Percentiles rank a stretch among this genome's conserved stretches.
phyloP scores from a whole-genome alignment of 106 monocot genomes.

The Triglochin maritima region DNA sequence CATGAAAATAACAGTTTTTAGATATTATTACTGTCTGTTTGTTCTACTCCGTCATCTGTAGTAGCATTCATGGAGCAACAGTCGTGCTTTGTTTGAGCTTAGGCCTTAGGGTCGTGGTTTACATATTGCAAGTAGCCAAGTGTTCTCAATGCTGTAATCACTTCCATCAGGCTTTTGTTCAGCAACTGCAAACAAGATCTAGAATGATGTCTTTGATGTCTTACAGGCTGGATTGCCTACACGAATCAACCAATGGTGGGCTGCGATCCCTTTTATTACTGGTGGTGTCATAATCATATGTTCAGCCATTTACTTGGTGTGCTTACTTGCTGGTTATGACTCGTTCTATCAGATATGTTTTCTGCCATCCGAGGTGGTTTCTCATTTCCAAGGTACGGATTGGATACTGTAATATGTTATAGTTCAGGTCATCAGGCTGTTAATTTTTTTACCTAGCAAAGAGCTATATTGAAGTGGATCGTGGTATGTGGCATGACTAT shows the following conservation, averaged over 20 bases:
- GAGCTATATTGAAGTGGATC: background rate
- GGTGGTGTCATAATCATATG: conserved; percentile 18
- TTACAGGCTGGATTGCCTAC: conserved; percentile 18
- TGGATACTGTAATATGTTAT: background rate
- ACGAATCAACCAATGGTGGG: conserved; percentile 22
- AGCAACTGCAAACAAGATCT: too few relatives aligned
- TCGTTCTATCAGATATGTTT: conserved; percentile 17
- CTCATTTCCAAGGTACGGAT: conserved; percentile 15
- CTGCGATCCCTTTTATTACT: conserved; percentile 13
- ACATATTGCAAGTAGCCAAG: too few relatives aligned
- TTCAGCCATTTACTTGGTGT: conserved; percentile 17
- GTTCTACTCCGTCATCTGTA: background rate
- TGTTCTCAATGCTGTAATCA: too few relatives aligned
- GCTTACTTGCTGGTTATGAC: conserved; percentile 24
- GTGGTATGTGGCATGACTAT: background rate
- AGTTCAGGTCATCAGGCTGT: background rate
- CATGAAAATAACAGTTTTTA: too few relatives aligned
- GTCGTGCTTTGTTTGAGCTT: too few relatives aligned
- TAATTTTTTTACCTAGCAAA: background rate
- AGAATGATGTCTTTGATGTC: background rate
- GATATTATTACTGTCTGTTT: too few relatives aligned
- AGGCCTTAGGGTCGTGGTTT: too few relatives aligned
- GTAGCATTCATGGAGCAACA: too few relatives aligned
- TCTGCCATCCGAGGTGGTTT: conserved; percentile 18
- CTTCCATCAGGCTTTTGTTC: too few relatives aligned